phyloP scores from a whole-genome alignment of 2,329 filamentous ascomycete species.

The Xylaria sp. region DNA sequence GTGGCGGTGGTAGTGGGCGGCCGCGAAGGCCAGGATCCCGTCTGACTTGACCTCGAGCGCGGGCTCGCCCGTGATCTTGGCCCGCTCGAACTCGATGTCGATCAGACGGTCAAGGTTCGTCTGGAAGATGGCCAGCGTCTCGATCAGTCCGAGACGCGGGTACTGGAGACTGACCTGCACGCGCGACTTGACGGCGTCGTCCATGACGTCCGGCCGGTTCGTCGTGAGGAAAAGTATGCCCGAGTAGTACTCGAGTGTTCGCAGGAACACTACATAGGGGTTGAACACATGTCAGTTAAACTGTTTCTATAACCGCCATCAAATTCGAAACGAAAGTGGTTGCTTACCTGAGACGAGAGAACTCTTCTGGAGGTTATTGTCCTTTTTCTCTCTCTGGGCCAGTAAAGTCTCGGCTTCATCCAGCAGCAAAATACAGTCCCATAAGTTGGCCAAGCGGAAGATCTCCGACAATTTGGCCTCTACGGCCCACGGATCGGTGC shows the following conservation, averaged over 20 bases:
- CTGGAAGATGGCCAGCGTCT: slow-evolving; percentile 39
- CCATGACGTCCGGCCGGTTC: slow-evolving; percentile 38
- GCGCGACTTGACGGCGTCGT: slow-evolving; percentile 38
- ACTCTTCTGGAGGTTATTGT: slow-evolving; percentile 46
- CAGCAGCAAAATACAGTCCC: slow-evolving; percentile 41
- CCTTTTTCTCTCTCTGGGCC: slow-evolving; percentile 38
- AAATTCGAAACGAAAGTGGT: background rate
- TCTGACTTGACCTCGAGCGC: slow-evolving; percentile 38
- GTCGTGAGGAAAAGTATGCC: slow-evolving; percentile 39
- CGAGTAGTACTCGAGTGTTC: slow-evolving; percentile 39
- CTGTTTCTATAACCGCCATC: background rate
- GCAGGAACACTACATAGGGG: slow-evolving; percentile 31
- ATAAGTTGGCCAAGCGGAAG: slow-evolving; percentile 38
- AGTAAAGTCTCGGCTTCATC: slow-evolving; percentile 42
- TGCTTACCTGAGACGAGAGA: slow-evolving; percentile 47
- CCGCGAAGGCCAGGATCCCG: slow-evolving; percentile 39
- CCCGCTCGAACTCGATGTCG: slow-evolving; percentile 37
- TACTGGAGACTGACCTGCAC: slow-evolving; percentile 38
- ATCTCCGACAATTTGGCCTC: slow-evolving; percentile 36
- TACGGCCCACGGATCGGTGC: slow-evolving; percentile 40
- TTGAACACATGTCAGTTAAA: slow-evolving; percentile 1
- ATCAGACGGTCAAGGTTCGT: slow-evolving; percentile 40
- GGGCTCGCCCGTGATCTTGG: slow-evolving; percentile 36
- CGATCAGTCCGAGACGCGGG: slow-evolving; percentile 36
- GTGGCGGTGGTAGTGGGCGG: slow-evolving; percentile 37